Percentiles rank a stretch among this genome's conserved stretches.
These are phyloP conservation scores for Annulohypoxylon nitens DNA, from an alignment of 495 filamentous ascomycete genomes.

Conservation along the genomic window DNA sequence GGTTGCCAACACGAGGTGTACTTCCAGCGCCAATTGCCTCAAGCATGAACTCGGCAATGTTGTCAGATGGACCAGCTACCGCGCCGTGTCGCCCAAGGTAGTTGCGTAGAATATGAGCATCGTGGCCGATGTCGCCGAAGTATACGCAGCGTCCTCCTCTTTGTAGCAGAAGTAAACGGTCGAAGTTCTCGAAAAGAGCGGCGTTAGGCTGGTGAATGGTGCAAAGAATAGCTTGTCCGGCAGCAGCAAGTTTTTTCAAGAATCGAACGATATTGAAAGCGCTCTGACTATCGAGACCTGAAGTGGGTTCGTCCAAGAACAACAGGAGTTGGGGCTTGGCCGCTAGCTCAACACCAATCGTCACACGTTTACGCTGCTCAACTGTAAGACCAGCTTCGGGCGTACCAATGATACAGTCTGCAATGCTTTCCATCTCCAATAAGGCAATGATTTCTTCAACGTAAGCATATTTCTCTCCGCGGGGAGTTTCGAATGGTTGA, in stretches of 20 bases:
- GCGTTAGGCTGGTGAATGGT: conserved; percentile 94
- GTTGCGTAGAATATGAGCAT: conserved; percentile 60
- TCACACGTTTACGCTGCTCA: conserved; percentile 91
- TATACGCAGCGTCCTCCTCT: conserved; percentile 80
- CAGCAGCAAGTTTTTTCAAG: conserved; percentile 82
- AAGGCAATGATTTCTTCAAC: conserved; percentile 85
- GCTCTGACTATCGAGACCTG: conserved; percentile 84
- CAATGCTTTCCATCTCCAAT: conserved; percentile 85
- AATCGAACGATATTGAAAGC: conserved; percentile 93
- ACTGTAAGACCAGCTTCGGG: conserved; percentile 84
- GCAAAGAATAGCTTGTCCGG: conserved; percentile 89
- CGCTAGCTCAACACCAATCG: conserved; percentile 89
- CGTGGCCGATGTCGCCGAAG: conserved; percentile 71
- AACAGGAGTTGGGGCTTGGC: conserved; percentile 87
- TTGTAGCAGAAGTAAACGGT: conserved; percentile 76
- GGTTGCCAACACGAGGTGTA: conserved; percentile 75
- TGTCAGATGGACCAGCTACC: conserved; percentile 67
- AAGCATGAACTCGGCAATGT: conserved; percentile 90
- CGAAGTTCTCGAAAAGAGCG: conserved; percentile 85
- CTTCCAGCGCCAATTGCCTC: conserved; percentile 87
- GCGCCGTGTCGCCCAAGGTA: conserved; percentile 69
- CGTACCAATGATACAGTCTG: conserved; percentile 85
- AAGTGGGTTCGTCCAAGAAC: conserved; percentile 93
- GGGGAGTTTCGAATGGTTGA: conserved; percentile 76
- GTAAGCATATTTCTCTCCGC: conserved; percentile 82